Conservation (phyloP, 371 early-diverging fungal genomes). For the Rhizopus sp. region DNA sequence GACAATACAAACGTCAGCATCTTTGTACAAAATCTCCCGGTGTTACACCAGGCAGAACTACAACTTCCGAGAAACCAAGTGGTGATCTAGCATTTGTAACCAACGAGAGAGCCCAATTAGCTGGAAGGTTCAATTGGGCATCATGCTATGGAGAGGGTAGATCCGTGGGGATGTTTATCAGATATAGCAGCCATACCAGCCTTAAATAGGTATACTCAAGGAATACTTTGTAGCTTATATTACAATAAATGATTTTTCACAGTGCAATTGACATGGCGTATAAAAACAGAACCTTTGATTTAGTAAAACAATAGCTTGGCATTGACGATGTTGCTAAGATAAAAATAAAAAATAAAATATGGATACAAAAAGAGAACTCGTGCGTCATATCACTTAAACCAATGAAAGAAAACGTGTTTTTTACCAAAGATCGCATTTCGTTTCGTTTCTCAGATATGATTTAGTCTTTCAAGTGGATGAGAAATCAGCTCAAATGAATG, state of each 20-base stretch:
- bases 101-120: slow-evolving; percentile 12
- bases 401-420: too few species aligned
- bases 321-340: too few species aligned
- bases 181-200: slow-evolving; percentile 17
- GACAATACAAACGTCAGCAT: slow-evolving; percentile 3
- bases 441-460: too few species aligned
- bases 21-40: neutral
- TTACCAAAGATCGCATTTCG: too few species aligned
- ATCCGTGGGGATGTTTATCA: slow-evolving; percentile 12
- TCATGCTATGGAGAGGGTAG: slow-evolving; percentile 10
- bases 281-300: neutral
- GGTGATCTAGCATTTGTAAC: slow-evolving; percentile 8
- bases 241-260: slow-evolving; percentile 1
- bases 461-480: too few species aligned
- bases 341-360: too few species aligned
- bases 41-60: slow-evolving; percentile 6
- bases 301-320: too few species aligned
- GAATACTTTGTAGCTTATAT: slow-evolving; percentile 13
- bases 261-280: neutral
- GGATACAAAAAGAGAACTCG: too few species aligned
- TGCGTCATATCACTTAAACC: too few species aligned
- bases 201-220: slow-evolving; percentile 11
- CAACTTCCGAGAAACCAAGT: slow-evolving; percentile 3
- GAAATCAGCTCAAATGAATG: too few species aligned
- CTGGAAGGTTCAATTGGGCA: slow-evolving; percentile 14